Base-by-base conservation (phyloP, 1,139 yeast species). In the Candida sp. region DNA sequence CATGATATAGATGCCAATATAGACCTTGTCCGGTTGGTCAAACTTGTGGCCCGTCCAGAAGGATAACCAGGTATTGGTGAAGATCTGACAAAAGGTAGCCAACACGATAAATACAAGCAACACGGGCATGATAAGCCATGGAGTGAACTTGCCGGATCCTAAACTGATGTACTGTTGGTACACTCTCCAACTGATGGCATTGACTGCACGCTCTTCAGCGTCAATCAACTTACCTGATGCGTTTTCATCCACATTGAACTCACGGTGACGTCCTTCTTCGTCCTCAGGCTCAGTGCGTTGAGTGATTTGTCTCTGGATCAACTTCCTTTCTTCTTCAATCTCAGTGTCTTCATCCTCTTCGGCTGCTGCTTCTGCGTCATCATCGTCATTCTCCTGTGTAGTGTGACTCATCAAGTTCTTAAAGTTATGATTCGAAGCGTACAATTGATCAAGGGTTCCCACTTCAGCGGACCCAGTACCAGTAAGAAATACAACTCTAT, bases 61-160 rank as follows among this genome's bases (percentile, higher is more conserved):
- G 1, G 96, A 85, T 55, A 92, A 75, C 96, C 97, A 92, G 26
- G 88, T 86, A 58, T 87, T 88, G 40, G 90, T 77, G 65, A 90
- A 88, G 42, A 90, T 67, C 52, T 77, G 79, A 55, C 81, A 75
- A 63, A 89, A 90, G 0, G 92, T 81, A 7, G 84, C 62, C 4
- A 81, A 66, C 5, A 72, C 55, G 69, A 64, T 61, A 41, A 58
- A 56, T 42, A 52, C 60, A 67, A 22, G 80, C 35, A 65, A 46
- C 7, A 58, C 6, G 12, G 68, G 62, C 37, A 61, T 53, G 50
- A 61, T 54, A 26, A 61, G 48, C 56, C 57, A 57, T 12, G 58
- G 54, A 4, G 56, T 75, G 38, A 81, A 60, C 8, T 61, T 58
- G 17, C 84, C 90, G 50, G 87, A 78, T 8, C 94, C 96, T 27